Percentiles rank a stretch among this genome's conserved stretches.
These are phyloP conservation scores for Pestalotiopsis sp. DNA, from an alignment of 2,329 filamentous ascomycete genomes.

Conservation along the genomic window DNA sequence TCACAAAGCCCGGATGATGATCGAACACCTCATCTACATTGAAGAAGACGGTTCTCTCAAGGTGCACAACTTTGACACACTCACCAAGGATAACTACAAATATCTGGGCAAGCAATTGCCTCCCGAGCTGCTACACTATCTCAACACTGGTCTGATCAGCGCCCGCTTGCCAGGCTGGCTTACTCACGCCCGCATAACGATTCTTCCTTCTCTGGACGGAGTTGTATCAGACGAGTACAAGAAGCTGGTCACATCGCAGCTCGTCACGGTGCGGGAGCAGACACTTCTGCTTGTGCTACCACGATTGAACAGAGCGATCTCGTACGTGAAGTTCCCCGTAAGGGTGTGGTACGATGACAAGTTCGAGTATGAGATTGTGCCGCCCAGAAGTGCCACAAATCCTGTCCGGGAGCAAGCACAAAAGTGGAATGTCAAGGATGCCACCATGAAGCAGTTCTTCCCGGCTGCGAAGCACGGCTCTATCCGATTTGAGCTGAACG, in stretches of 20 bases:
- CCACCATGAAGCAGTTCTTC: slow-evolving; percentile 51
- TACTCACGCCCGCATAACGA: slow-evolving; percentile 74
- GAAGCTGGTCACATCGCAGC: slow-evolving; percentile 72
- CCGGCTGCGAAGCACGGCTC: slow-evolving; percentile 47
- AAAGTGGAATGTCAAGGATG: slow-evolving; percentile 75
- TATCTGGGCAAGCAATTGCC: slow-evolving; percentile 90
- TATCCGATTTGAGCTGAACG: slow-evolving; percentile 63
- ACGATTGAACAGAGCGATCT: slow-evolving; percentile 80
- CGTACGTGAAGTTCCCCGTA: slow-evolving; percentile 76
- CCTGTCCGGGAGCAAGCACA: slow-evolving; percentile 48
- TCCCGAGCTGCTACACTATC: slow-evolving; percentile 87
- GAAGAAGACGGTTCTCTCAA: slow-evolving; percentile 75
- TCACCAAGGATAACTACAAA: slow-evolving; percentile 83
- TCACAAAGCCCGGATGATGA: slow-evolving; percentile 79
- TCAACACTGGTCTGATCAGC: slow-evolving; percentile 80
- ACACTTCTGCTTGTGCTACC: slow-evolving; percentile 78
- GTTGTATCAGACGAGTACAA: slow-evolving; percentile 80
- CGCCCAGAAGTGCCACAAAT: slow-evolving; percentile 52
- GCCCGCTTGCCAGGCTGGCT: slow-evolving; percentile 81
- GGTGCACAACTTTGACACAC: slow-evolving; percentile 71
- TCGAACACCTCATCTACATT: slow-evolving; percentile 87
- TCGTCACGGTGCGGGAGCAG: slow-evolving; percentile 75
- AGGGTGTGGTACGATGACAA: slow-evolving; percentile 82
- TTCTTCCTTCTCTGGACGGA: slow-evolving; percentile 85
- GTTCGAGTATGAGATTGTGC: slow-evolving; percentile 67